A percentile compares a stretch with the other conserved stretches of the same genome.
Evolutionary conservation across 176 grass and related monocot species (phyloP).

Genomic region (Phoenix dactylifera): DNA sequence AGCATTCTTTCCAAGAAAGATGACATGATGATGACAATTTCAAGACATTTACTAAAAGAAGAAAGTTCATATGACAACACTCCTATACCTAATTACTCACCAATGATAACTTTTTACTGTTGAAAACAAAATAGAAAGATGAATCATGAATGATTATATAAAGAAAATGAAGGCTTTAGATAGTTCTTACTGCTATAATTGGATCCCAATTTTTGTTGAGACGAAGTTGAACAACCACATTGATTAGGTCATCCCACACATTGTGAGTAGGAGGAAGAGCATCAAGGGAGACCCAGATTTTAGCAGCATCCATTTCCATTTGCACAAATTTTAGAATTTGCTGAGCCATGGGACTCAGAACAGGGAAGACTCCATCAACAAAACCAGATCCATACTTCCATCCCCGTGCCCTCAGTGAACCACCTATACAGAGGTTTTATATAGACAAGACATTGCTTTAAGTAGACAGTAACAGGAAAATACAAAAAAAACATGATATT

Average conservation of each 20-base stretch:
- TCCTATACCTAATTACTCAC: too few relatives aligned
- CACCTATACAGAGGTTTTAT: conserved; percentile 28
- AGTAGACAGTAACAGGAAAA: background rate
- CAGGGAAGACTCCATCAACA: conserved; percentile 77
- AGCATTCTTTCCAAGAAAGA: too few relatives aligned
- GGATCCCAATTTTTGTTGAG: conserved; percentile 66
- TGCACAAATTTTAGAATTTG: conserved; percentile 61
- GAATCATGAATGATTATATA: background rate
- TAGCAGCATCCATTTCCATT: conserved; percentile 40
- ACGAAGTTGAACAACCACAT: conserved; percentile 55
- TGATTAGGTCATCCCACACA: conserved; percentile 69
- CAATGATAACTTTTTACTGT: too few relatives aligned
- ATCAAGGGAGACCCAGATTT: conserved; percentile 54
- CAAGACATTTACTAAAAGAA: too few relatives aligned
- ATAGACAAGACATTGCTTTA: background rate
- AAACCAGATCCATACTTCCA: conserved; percentile 95
- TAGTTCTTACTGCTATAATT: conserved; percentile 50
- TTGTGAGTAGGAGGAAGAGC: conserved; percentile 49
- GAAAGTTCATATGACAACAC: too few relatives aligned
- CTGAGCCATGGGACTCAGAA: conserved; percentile 75
- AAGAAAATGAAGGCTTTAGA: background rate
- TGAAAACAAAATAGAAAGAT: background rate
- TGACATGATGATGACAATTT: too few relatives aligned
- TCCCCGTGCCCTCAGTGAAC: conserved; percentile 54
- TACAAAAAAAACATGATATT: conserved; percentile 1